Evolutionary conservation across 108 stramenopile species (phyloP).

Genomic region (Hondaea fermentalgiana): DNA sequence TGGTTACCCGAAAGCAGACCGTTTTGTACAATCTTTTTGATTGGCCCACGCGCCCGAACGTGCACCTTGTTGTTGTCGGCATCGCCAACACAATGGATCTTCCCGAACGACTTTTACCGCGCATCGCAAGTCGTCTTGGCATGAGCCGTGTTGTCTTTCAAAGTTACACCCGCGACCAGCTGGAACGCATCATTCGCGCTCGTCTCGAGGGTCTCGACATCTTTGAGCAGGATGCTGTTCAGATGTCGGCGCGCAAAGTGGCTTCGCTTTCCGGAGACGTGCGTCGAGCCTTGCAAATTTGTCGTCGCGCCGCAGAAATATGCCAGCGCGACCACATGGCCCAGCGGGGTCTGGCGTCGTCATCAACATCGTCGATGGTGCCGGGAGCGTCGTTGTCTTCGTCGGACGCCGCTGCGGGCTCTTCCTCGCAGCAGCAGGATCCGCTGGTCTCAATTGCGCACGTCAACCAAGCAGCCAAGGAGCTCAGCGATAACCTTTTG

Average conservation of each 20-base stretch:
- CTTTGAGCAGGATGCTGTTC: constrained; percentile 66
- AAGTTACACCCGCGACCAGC: constrained; percentile 41
- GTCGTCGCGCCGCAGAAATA: constrained; percentile 68
- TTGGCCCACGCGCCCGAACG: constrained; percentile 63
- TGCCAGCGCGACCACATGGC: neutral
- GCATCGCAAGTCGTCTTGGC: constrained; percentile 52
- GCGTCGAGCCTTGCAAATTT: constrained; percentile 80
- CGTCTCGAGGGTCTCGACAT: constrained; percentile 25
- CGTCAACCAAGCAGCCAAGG: constrained; percentile 17
- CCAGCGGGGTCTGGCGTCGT: neutral
- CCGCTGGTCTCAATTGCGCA: neutral
- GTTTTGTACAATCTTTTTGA: constrained; percentile 94
- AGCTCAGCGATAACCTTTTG: constrained; percentile 21
- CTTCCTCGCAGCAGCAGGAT: neutral
- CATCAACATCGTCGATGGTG: too few species aligned
- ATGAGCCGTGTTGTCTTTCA: constrained; percentile 29
- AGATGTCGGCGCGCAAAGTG: constrained; percentile 78
- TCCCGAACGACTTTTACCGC: constrained; percentile 69
- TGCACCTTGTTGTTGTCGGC: constrained; percentile 72
- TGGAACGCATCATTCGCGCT: constrained; percentile 28
- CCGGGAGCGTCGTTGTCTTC: too few species aligned
- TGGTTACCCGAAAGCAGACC: constrained; percentile 80
- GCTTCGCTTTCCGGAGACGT: constrained; percentile 78
- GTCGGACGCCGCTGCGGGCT: too few species aligned
- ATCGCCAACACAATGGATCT: constrained; percentile 97